phyloP scores from a whole-genome alignment of 805 yeast species.

The Starmerella asiatica region DNA sequence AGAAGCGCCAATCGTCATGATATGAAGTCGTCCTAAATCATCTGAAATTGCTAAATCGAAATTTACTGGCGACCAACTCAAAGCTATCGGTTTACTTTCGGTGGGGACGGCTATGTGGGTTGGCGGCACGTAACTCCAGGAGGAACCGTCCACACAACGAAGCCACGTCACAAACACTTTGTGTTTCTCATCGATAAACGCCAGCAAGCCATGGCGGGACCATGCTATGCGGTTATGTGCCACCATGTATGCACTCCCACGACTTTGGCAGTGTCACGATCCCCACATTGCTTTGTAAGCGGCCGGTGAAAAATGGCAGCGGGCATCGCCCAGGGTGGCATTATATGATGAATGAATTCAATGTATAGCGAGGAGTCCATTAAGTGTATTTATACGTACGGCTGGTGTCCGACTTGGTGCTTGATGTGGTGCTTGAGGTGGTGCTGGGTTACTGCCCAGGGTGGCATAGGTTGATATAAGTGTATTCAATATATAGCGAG shows the following conservation, averaged over 20 bases:
- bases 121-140: constrained; percentile 65
- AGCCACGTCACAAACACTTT: constrained; percentile 47
- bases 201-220: constrained; percentile 55
- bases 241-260: neutral
- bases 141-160: constrained; percentile 58
- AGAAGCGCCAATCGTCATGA: constrained; percentile 27
- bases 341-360: too few relatives aligned
- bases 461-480: too few relatives aligned
- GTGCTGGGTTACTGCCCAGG: too few relatives aligned
- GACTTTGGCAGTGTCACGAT: too few relatives aligned
- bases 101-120: constrained; percentile 26
- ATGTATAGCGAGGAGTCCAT: too few relatives aligned
- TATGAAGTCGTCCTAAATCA: constrained; percentile 49
- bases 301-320: too few relatives aligned
- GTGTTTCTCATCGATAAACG: constrained; percentile 37
- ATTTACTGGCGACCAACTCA: constrained; percentile 67
- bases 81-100: constrained; percentile 23
- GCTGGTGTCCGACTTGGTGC: too few relatives aligned
- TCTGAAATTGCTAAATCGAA: constrained; percentile 75
- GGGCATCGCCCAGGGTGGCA: too few relatives aligned
- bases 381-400: too few relatives aligned
- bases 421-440: too few relatives aligned
- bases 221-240: constrained; percentile 15
- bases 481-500: too few relatives aligned
- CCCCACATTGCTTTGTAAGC: too few relatives aligned